Conservation (phyloP, 2,329 filamentous ascomycete genomes). For the Fusarium tjaetaba region DNA sequence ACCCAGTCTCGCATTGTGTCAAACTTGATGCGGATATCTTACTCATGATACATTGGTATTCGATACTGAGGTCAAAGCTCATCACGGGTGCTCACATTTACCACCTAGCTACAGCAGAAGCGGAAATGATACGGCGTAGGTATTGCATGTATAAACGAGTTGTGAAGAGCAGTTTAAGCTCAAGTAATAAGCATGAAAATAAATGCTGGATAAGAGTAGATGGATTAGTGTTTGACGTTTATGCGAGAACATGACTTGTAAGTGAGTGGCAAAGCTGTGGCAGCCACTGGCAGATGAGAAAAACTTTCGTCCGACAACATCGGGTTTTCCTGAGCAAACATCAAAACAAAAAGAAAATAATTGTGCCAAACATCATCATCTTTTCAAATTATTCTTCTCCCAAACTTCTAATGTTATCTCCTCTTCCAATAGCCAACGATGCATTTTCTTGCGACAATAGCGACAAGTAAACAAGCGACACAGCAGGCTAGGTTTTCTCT, state of each 20-base stretch:
- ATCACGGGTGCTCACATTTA: too few relatives aligned
- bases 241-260: background rate
- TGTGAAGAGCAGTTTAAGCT: too few relatives aligned
- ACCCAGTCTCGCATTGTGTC: too few relatives aligned
- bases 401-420: background rate
- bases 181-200: too few relatives aligned
- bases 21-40: too few relatives aligned
- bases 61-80: too few relatives aligned
- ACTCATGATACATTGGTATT: too few relatives aligned
- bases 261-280: background rate
- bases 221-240: background rate
- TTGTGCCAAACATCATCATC: accelerated
- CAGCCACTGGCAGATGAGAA: background rate
- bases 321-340: background rate
- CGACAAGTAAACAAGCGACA: accelerated
- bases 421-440: too few relatives aligned
- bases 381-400: too few relatives aligned
- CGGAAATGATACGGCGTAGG: too few relatives aligned
- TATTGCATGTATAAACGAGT: too few relatives aligned
- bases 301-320: background rate
- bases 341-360: background rate
- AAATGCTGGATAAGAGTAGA: accelerated
- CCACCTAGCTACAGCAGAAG: too few relatives aligned
- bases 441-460: background rate
- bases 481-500: accelerated